A percentile compares a stretch with the other conserved stretches of the same genome.
These are phyloP conservation scores for Erysiphe neolycopersici DNA, from an alignment of 2,329 filamentous ascomycete species.

Conservation along the genomic window DNA sequence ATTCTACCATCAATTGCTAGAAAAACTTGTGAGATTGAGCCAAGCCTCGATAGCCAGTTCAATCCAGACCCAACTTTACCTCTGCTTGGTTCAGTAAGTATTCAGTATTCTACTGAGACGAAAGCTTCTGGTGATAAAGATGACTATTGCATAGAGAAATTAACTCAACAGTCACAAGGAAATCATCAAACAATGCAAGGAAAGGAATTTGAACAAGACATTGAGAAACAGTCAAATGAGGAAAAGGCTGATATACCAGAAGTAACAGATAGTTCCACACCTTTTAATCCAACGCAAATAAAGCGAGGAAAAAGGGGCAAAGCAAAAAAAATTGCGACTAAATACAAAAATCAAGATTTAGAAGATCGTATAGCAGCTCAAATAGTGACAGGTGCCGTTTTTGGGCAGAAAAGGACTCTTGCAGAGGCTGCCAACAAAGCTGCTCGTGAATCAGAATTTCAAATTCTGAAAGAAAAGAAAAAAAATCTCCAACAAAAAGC, in stretches of 20 bases:
- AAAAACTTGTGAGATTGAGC: constrained; percentile 5
- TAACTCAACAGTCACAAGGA: background rate
- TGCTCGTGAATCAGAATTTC: constrained; percentile 42
- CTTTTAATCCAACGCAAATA: constrained; percentile 17
- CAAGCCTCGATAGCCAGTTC: constrained; percentile 8
- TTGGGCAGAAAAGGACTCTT: constrained; percentile 38
- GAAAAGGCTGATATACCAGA: background rate
- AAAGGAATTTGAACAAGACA: background rate
- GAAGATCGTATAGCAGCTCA: constrained; percentile 71
- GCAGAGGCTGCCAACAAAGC: constrained; percentile 42
- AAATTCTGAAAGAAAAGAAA: constrained; percentile 46
- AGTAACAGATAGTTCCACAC: background rate
- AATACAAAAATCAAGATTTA: constrained; percentile 86
- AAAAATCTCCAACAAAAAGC: constrained; percentile 55
- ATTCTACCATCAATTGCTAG: constrained; percentile 3
- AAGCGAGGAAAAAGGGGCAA: constrained; percentile 60
- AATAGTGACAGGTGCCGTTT: constrained; percentile 54
- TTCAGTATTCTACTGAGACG: background rate
- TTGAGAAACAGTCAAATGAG: too few species aligned
- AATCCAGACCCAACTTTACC: constrained; percentile 7
- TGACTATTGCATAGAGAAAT: background rate
- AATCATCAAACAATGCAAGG: background rate
- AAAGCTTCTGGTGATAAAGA: background rate
- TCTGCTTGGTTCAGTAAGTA: background rate
- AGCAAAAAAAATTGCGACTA: constrained; percentile 62